A percentile compares a stretch with the other conserved stretches of the same genome.
phyloP scores from a whole-genome alignment of 2,329 filamentous ascomycete genomes.

The Atkinsonella hypoxylon region DNA sequence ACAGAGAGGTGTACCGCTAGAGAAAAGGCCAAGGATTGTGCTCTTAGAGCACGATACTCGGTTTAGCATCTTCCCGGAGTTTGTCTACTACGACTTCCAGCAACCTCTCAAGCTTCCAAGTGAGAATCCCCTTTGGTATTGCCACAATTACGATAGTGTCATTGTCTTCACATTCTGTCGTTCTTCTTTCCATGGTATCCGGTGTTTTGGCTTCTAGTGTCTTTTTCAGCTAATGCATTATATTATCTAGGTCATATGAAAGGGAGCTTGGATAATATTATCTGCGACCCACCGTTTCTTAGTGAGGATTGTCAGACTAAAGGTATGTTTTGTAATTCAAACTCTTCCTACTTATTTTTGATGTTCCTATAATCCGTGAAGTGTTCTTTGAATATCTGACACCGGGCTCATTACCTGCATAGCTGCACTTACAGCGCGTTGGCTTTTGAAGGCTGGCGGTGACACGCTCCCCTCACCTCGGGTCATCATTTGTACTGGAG shows the following conservation, averaged over 20 bases:
- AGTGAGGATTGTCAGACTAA: slow-evolving; percentile 74
- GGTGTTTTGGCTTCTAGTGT: no score
- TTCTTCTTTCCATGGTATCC: not conserved
- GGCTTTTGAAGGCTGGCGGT: slow-evolving; percentile 42
- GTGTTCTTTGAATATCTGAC: not conserved
- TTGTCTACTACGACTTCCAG: slow-evolving; percentile 62
- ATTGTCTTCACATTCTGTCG: not conserved
- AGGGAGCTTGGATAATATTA: slow-evolving; percentile 53
- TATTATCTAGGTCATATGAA: slow-evolving; percentile 39
- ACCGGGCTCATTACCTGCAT: not conserved
- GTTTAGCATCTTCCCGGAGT: slow-evolving; percentile 64
- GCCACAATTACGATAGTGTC: not conserved
- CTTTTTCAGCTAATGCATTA: no score
- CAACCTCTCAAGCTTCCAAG: slow-evolving; percentile 53
- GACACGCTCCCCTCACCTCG: slow-evolving; percentile 14
- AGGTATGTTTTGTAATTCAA: slow-evolving; percentile 29
- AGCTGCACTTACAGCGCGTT: slow-evolving; percentile 66
- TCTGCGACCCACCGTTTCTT: slow-evolving; percentile 69
- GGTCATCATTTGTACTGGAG: slow-evolving; percentile 63
- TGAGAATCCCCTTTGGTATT: slow-evolving; percentile 16
- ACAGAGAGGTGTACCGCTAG: slow-evolving; percentile 11
- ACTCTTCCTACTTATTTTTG: not conserved
- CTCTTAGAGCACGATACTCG: slow-evolving; percentile 65
- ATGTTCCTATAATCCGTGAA: not conserved
- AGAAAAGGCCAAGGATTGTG: slow-evolving; percentile 40